Evolutionary conservation across 208 protist species (phyloP).

Genomic region (Blechomonas ayalai): DNA sequence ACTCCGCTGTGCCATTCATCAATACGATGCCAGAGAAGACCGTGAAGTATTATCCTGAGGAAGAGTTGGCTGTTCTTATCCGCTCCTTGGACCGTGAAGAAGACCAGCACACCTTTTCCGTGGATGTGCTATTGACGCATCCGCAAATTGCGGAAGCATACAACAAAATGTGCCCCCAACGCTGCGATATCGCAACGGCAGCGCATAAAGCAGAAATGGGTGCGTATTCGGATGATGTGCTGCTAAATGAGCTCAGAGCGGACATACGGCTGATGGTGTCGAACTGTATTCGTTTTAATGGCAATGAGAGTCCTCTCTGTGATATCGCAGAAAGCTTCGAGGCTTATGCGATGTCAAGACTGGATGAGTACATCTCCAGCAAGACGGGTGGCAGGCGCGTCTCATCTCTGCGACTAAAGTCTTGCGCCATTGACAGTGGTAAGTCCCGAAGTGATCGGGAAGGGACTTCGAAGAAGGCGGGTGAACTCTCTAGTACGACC

Average conservation of each 20-base stretch:
- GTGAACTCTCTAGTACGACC: background rate
- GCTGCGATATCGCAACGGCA: slow-evolving; percentile 71
- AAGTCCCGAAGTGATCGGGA: slow-evolving; percentile 1
- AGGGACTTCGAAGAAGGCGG: background rate
- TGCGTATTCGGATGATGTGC: slow-evolving; percentile 51
- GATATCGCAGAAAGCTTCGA: slow-evolving; percentile 53
- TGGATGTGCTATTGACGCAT: slow-evolving; percentile 69
- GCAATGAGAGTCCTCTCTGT: slow-evolving; percentile 31
- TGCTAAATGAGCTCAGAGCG: slow-evolving; percentile 32
- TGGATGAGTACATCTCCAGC: slow-evolving; percentile 43
- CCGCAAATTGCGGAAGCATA: slow-evolving; percentile 69
- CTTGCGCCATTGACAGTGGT: background rate
- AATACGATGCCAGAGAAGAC: too few relatives aligned
- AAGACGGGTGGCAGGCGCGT: slow-evolving; percentile 60
- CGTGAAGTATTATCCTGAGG: slow-evolving; percentile 58
- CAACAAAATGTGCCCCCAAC: slow-evolving; percentile 57
- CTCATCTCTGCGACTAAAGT: slow-evolving; percentile 42
- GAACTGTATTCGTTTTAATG: slow-evolving; percentile 84
- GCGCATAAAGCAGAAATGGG: slow-evolving; percentile 44
- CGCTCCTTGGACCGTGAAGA: slow-evolving; percentile 56
- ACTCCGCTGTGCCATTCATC: too few relatives aligned
- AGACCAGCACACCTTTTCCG: slow-evolving; percentile 71
- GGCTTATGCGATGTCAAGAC: slow-evolving; percentile 44
- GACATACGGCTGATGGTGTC: slow-evolving; percentile 79
- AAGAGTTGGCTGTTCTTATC: slow-evolving; percentile 58